Evolutionary conservation across 352 stramenopile genomes (phyloP).

Genomic region (Elongisporangium undulatum): DNA sequence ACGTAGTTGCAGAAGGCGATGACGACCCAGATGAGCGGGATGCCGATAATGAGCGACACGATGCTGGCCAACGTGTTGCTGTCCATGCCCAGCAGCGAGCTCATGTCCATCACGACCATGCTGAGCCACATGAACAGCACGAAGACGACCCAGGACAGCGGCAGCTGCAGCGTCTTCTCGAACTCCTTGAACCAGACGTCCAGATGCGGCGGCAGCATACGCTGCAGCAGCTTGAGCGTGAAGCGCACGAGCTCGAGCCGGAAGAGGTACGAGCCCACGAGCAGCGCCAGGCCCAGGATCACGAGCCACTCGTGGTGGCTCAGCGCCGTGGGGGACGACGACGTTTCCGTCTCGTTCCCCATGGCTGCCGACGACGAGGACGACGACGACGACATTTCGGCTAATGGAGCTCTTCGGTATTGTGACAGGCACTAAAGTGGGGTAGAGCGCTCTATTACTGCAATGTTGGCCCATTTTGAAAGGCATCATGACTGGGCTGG

Average conservation of each 20-base stretch:
- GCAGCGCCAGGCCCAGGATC: constrained; percentile 67
- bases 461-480: too few relatives aligned
- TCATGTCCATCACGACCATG: constrained; percentile 62
- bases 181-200: constrained; percentile 82
- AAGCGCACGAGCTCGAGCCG: constrained; percentile 77
- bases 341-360: neutral
- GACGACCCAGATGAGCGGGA: constrained; percentile 78
- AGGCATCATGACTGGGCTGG: too few relatives aligned
- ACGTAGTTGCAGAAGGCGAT: constrained; percentile 83
- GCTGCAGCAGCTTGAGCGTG: constrained; percentile 58
- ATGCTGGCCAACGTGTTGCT: constrained; percentile 37
- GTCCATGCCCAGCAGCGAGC: constrained; percentile 36
- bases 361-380: constrained; percentile 9
- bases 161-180: constrained; percentile 72
- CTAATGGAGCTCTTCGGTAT: neutral
- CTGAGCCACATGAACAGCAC: constrained; percentile 68
- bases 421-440: neutral
- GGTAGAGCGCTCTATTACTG: too few relatives aligned
- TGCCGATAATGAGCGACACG: constrained; percentile 56
- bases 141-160: constrained; percentile 81
- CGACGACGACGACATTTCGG: neutral
- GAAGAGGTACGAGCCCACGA: constrained; percentile 63
- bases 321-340: constrained; percentile 4
- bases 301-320: constrained; percentile 72
- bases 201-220: constrained; percentile 37